Evolutionary conservation across 2,329 filamentous ascomycete species (phyloP).

Genomic region (Ceratocystis huliohia): DNA sequence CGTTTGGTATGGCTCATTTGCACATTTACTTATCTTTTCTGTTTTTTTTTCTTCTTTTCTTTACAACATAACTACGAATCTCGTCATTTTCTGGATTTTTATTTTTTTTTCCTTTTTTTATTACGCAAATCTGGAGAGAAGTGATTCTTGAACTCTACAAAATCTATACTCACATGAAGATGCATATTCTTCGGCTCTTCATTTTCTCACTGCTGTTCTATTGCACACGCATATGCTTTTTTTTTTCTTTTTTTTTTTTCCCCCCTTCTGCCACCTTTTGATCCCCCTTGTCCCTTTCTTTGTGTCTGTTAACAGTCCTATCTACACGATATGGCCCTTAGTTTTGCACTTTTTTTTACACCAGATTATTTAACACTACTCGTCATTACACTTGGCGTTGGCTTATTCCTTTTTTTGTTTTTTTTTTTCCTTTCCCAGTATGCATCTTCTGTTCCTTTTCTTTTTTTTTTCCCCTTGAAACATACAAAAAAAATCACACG

Average conservation of each 20-base stretch:
- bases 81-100: background rate
- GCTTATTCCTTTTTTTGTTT: constrained; percentile 1
- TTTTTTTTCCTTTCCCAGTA: background rate
- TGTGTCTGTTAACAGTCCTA: background rate
- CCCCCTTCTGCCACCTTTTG: background rate
- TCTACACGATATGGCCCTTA: background rate
- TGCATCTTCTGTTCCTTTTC: background rate
- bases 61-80: background rate
- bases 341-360: background rate
- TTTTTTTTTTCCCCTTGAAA: background rate
- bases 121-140: background rate
- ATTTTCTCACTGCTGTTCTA: constrained; percentile 5
- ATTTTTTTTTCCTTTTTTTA: constrained; percentile 6
- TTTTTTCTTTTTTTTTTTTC: constrained; percentile 8
- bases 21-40: constrained; percentile 13
- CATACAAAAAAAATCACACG: constrained; percentile 1
- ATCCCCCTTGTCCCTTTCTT: background rate
- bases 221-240: constrained; percentile 6
- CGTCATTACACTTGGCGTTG: constrained; percentile 4
- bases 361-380: background rate
- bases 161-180: constrained; percentile 1
- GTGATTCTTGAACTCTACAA: constrained; percentile 7
- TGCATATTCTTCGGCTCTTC: constrained; percentile 7
- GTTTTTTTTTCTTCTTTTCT: constrained; percentile 20
- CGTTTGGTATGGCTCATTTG: constrained; percentile 14